phyloP scores from a whole-genome alignment of 2,329 filamentous ascomycete species.

The Parafenestella ontariensis region DNA sequence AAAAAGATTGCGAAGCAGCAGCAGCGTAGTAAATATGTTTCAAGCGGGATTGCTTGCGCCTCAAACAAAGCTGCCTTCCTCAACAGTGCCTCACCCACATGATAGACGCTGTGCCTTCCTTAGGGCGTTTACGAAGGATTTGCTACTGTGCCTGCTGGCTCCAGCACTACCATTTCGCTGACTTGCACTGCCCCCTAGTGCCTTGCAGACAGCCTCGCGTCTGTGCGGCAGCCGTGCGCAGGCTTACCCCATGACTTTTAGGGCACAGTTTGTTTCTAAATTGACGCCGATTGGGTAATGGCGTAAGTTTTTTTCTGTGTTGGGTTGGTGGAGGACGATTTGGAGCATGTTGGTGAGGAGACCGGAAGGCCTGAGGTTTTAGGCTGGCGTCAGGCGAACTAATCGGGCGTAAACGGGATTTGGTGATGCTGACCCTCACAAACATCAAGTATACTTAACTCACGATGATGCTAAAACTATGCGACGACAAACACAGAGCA shows the following conservation, averaged over 20 bases:
- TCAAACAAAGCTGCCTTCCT: constrained; percentile 1
- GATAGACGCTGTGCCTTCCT: not conserved
- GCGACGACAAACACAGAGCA: too few species aligned
- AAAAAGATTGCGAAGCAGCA: constrained; percentile 1
- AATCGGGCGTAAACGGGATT: not conserved
- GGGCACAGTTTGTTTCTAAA: not conserved
- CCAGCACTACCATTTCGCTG: constrained; percentile 3
- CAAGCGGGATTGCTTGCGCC: not conserved
- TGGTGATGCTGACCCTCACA: not conserved
- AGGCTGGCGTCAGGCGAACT: not conserved
- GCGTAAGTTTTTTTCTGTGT: too few species aligned
- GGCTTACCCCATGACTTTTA: not conserved
- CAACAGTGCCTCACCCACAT: constrained; percentile 9
- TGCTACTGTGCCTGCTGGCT: not conserved
- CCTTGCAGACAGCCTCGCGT: constrained; percentile 6
- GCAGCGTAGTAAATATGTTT: constrained; percentile 4
- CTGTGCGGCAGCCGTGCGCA: not conserved
- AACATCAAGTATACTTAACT: not conserved
- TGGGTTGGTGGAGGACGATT: not conserved
- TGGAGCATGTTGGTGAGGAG: not conserved
- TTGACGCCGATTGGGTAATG: not conserved
- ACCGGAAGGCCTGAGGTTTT: not conserved
- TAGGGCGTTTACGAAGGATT: not conserved
- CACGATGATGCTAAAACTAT: not conserved
- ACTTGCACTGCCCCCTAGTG: constrained; percentile 5